Base-by-base conservation (phyloP, 768 basidiomycete species). In the Lentinula detonsa region DNA sequence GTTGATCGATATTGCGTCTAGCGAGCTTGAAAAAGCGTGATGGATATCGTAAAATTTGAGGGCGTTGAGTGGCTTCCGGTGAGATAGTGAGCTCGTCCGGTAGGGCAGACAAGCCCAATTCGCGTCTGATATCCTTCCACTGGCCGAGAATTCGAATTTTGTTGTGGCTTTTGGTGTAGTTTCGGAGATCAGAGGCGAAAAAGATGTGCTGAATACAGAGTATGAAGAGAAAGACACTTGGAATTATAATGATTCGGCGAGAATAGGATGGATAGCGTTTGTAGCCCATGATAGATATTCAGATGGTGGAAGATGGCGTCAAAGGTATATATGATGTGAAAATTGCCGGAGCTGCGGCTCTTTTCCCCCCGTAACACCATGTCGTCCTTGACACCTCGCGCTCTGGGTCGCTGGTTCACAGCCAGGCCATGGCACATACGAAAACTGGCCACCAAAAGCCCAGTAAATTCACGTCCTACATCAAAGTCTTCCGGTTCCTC, bases 121-220 rank as follows among this genome's bases (percentile, higher is more conserved):
- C 67, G 10, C 65, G 53, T n/a, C 72, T 66, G 13, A 74, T 65
- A 34, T 59, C 63, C 45, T 66, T 52, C 73, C 72, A 73, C 60
- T 70, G 71, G 13, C 72, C 72, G 23, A 64, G 65, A 59, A 73
- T 63, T 31, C 34, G 51, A 45, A 53, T 34, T 34, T 37, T 40
- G 23, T 52, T 10, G 7, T 37, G 5, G 18, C 37, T 39, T 33
- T 33, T 53, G 48, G 31, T 13, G 33, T 40, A 34, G 13, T 52
- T 23, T 15, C 33, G 49, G 18, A 37, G 13, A 34, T 52, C 33
- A 7, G 35, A 10, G 15, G 23, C 11, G 59, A 60, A 60, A 11
- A 61, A 55, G 52, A 61, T 33, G 53, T 54, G 51, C 13, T 54
- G 60, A 9, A 61, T 55, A 53, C 52, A 43, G 18, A 61, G 45